These are phyloP conservation scores for Yamadazyma olivae DNA, from an alignment of 805 yeast genomes.

Conservation along the genomic window DNA sequence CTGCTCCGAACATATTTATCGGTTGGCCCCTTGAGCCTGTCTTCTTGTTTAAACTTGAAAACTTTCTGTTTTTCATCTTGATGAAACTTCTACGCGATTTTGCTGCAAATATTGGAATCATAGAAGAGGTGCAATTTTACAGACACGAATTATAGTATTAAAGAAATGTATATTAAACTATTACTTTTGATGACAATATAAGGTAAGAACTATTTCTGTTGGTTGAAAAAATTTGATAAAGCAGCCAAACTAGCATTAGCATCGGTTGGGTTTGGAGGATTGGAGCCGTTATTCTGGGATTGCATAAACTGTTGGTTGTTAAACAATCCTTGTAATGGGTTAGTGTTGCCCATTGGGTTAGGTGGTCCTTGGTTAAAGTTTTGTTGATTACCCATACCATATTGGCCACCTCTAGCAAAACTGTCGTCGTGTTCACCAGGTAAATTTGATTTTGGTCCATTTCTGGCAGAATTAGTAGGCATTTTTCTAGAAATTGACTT, in stretches of 20 bases:
- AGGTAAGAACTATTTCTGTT: conserved; percentile 4
- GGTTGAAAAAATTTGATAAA: conserved; percentile 31
- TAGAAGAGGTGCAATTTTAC: too few relatives aligned
- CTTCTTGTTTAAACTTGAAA: too few relatives aligned
- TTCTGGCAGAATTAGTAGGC: conserved; percentile 86
- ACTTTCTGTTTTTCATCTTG: too few relatives aligned
- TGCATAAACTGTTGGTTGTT: conserved; percentile 7
- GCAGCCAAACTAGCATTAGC: conserved; percentile 30
- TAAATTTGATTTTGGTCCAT: conserved; percentile 72
- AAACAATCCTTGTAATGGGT: conserved; percentile 49
- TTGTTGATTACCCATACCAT: background rate
- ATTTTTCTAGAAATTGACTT: conserved; percentile 87
- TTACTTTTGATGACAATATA: too few relatives aligned
- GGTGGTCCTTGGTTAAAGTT: background rate
- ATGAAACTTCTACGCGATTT: too few relatives aligned
- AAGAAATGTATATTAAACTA: too few relatives aligned
- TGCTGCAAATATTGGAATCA: too few relatives aligned
- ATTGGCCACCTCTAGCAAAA: conserved; percentile 16
- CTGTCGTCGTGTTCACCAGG: conserved; percentile 49
- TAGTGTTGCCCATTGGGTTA: background rate
- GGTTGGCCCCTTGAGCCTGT: too few relatives aligned
- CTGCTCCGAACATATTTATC: too few relatives aligned
- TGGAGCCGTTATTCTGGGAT: background rate
- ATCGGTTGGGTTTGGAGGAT: background rate
- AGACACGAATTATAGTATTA: too few relatives aligned